phyloP scores from a whole-genome alignment of 1,284 basidiomycete genomes.

The Trametes pubescens region DNA sequence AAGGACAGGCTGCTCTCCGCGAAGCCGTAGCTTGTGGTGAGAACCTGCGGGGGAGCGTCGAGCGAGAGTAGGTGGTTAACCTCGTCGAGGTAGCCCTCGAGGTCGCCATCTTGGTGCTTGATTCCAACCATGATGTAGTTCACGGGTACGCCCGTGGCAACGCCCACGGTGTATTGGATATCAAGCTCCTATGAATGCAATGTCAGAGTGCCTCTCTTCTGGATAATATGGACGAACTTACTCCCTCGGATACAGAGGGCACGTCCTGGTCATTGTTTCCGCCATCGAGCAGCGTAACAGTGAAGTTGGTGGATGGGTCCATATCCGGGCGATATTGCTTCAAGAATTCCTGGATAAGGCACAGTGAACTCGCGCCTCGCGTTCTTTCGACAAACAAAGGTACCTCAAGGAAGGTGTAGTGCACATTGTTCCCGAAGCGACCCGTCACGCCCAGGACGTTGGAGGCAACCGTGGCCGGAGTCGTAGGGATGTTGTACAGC shows the following conservation, averaged over 20 bases:
- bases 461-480: slow-evolving; percentile 48
- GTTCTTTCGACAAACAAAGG: neutral
- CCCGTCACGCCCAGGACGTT: slow-evolving; percentile 65
- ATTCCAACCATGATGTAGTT: slow-evolving; percentile 31
- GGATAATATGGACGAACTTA: slow-evolving; percentile 33
- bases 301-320: slow-evolving; percentile 40
- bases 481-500: slow-evolving; percentile 59
- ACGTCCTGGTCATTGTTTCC: slow-evolving; percentile 51
- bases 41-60: slow-evolving; percentile 63
- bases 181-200: slow-evolving; percentile 54
- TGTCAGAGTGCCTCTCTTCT: slow-evolving; percentile 6
- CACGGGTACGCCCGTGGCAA: slow-evolving; percentile 58
- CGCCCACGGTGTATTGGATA: slow-evolving; percentile 61
- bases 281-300: slow-evolving; percentile 53
- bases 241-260: slow-evolving; percentile 54
- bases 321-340: slow-evolving; percentile 58
- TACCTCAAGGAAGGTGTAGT: slow-evolving; percentile 55
- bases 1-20: slow-evolving; percentile 28
- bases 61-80: slow-evolving; percentile 44
- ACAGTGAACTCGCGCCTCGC: neutral
- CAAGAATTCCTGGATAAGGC: slow-evolving; percentile 54
- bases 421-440: slow-evolving; percentile 61
- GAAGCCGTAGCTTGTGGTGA: slow-evolving; percentile 60
- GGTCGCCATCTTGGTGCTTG: slow-evolving; percentile 22
- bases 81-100: slow-evolving; percentile 27